These are phyloP conservation scores for Calonectria naviculata DNA, from an alignment of 2,329 filamentous ascomycete genomes.

Conservation along the genomic window DNA sequence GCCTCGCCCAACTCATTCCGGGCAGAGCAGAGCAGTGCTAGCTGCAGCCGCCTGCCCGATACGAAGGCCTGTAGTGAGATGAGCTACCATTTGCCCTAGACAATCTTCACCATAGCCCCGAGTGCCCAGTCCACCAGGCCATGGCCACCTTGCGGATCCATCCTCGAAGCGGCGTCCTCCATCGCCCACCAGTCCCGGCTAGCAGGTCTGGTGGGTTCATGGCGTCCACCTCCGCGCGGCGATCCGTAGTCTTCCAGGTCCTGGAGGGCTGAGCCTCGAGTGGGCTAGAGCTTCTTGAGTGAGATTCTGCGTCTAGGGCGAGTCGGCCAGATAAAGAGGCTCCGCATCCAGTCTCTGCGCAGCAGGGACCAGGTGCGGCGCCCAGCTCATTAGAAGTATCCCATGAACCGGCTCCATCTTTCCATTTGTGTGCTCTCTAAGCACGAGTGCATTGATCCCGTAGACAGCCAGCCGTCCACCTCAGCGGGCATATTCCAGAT, in stretches of 20 bases:
- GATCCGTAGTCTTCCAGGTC: slow-evolving; percentile 25
- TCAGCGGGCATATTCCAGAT: slow-evolving; percentile 53
- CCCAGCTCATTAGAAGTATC: slow-evolving; percentile 44
- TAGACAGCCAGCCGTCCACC: slow-evolving; percentile 60
- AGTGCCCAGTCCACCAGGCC: slow-evolving; percentile 14
- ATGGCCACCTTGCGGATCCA: slow-evolving; percentile 25
- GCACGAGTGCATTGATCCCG: slow-evolving; percentile 45
- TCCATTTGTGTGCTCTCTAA: slow-evolving; percentile 35
- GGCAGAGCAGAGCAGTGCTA: slow-evolving; percentile 27
- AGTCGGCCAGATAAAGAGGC: slow-evolving; percentile 37
- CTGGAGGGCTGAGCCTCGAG: slow-evolving; percentile 3
- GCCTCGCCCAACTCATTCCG: slow-evolving; percentile 19
- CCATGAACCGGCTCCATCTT: slow-evolving; percentile 43
- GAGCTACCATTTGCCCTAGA: slow-evolving; percentile 39
- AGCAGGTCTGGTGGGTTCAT: slow-evolving; percentile 34
- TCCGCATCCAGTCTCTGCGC: slow-evolving; percentile 42
- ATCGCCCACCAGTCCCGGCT: slow-evolving; percentile 32
- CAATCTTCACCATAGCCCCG: slow-evolving; percentile 25
- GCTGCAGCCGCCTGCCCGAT: slow-evolving; percentile 28
- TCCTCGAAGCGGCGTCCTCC: slow-evolving; percentile 37
- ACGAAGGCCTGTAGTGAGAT: slow-evolving; percentile 41
- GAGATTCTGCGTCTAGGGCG: slow-evolving; percentile 25
- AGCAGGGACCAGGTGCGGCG: slow-evolving; percentile 43
- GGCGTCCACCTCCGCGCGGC: slow-evolving; percentile 31
- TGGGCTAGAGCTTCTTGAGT: slow-evolving; percentile 9